Percentiles rank a stretch among this genome's conserved stretches.
Conservation (phyloP, 2,329 filamentous ascomycete species). For the Basipetospora chlamydospora region DNA sequence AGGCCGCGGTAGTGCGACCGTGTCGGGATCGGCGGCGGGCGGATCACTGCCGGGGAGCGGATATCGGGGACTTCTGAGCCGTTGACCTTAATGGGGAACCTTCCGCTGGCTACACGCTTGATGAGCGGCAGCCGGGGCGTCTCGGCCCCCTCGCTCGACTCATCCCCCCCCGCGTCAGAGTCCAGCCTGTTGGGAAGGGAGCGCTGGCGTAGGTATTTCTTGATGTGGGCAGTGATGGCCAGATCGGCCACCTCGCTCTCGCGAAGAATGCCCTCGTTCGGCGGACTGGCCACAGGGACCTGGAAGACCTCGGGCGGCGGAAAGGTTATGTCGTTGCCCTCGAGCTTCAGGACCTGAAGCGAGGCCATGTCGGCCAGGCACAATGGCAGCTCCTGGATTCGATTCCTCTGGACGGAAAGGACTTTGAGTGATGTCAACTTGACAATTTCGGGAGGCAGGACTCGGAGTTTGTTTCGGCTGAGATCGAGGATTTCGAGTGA, state of each 20-base stretch:
- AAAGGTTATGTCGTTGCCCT: conserved; percentile 73
- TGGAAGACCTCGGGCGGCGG: conserved; percentile 55
- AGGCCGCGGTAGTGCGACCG: conserved; percentile 68
- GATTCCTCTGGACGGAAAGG: conserved; percentile 73
- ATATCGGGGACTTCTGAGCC: conserved; percentile 53
- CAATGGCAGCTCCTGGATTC: conserved; percentile 68
- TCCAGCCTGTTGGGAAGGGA: conserved; percentile 37
- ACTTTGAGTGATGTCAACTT: conserved; percentile 79
- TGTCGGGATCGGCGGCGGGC: conserved; percentile 60
- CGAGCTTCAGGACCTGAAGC: conserved; percentile 76
- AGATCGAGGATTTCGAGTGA: conserved; percentile 88
- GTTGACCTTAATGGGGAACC: conserved; percentile 59
- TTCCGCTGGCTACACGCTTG: conserved; percentile 47
- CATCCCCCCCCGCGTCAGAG: conserved; percentile 41
- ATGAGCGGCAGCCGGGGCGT: conserved; percentile 55
- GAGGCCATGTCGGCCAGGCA: conserved; percentile 83
- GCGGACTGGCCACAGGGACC: conserved; percentile 29
- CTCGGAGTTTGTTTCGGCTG: conserved; percentile 69
- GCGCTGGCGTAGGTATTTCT: conserved; percentile 42
- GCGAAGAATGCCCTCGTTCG: conserved; percentile 34
- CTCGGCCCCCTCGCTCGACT: conserved; percentile 60
- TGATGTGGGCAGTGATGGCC: conserved; percentile 44
- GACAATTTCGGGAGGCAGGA: conserved; percentile 64
- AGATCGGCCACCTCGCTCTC: conserved; percentile 52
- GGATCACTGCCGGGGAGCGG: conserved; percentile 48